Evolutionary conservation across 2,329 filamentous ascomycete species (phyloP), one percentile per base, ranked within the genome.

Genomic region (Xylariaceae sp.): DNA sequence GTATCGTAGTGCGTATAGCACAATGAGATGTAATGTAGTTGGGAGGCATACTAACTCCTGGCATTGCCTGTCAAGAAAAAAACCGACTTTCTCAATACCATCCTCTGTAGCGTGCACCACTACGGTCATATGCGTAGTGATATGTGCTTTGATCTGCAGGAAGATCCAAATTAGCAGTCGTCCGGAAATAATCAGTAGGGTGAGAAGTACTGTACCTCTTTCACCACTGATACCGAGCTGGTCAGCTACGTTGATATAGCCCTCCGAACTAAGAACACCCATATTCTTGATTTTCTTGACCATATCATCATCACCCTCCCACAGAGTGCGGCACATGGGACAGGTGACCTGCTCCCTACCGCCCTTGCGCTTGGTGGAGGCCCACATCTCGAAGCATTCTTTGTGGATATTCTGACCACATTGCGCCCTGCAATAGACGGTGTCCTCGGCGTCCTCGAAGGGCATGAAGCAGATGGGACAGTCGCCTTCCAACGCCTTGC

Each of bases 221-320:
- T 68, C 56, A 0, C 69, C 69, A 57, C 79, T 82, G 59, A 88
- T 76, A 1, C 85, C 85, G n/a, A 88, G 72, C 66, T 87, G 81
- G 19, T 77, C 71, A 1, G 82, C 84, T 2, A 88, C 79, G 66
- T 88, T 88, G 45, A 86, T 73, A 62, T 88, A 88, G 0, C 85
- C 85, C 37, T 86, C 83, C 0, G 66, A 65, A 20, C 74, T 76
- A 0, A 73, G 58, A 4, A 66, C 65, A 2, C 78, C 74, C 0
- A 70, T 72, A 59, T 75, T 79, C 46, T 73, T 73, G 20, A 83
- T 76, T 32, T 73, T 75, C 37, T 74, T 75, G 7, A 80, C 70
- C 58, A 74, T 65, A 2, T 73, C 71, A 19, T 76, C 71, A 19
- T 80, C 79, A 1, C 73, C 77, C 61, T 80, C 73, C 86, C 86